Percentiles rank a stretch among this genome's conserved stretches.
Evolutionary conservation across 805 yeast genomes (phyloP).

Genomic region (Zygoascus tannicola): DNA sequence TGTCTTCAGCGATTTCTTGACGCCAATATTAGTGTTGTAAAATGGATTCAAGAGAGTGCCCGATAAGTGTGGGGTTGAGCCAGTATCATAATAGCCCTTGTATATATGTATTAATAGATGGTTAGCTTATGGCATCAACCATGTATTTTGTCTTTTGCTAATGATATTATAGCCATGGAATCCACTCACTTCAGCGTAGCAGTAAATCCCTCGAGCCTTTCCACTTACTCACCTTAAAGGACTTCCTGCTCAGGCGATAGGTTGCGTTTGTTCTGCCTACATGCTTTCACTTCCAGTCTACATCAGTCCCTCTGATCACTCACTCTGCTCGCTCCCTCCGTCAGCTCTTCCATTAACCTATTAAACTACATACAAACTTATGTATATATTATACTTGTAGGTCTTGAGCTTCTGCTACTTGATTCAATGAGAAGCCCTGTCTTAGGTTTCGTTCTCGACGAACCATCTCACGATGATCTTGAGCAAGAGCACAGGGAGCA

Average conservation of each 20-base stretch:
- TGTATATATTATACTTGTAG: slow-evolving; percentile 1
- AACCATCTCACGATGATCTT: slow-evolving; percentile 13
- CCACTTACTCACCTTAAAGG: too few species aligned
- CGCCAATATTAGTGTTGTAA: slow-evolving; percentile 76
- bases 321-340: too few species aligned
- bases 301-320: neutral
- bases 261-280: neutral
- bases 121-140: too few species aligned
- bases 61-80: too few species aligned
- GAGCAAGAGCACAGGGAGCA: slow-evolving; percentile 11
- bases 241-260: too few species aligned
- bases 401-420: neutral
- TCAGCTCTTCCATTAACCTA: too few species aligned
- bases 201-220: too few species aligned
- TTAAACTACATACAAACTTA: neutral
- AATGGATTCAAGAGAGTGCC: slow-evolving; percentile 23
- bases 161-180: too few species aligned
- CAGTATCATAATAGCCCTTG: too few species aligned
- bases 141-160: too few species aligned
- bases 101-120: too few species aligned
- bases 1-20: slow-evolving; percentile 83
- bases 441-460: slow-evolving; percentile 6
- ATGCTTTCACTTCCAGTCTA: neutral
- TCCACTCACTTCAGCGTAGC: too few species aligned
- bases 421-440: slow-evolving; percentile 3